Base-by-base conservation (phyloP, 768 basidiomycete genomes). In the Lactifluus hygrophoroides region DNA sequence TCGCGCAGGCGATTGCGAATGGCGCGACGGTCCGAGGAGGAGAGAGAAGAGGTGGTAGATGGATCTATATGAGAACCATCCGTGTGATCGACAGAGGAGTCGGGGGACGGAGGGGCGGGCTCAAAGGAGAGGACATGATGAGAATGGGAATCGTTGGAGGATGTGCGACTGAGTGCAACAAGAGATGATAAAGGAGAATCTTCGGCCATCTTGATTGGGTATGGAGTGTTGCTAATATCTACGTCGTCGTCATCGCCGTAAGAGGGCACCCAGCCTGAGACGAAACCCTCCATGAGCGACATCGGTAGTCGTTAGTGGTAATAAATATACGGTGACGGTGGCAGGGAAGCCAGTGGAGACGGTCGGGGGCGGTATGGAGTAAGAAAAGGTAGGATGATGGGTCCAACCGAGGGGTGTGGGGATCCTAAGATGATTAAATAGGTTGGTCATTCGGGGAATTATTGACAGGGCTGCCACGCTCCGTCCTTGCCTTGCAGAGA, bases 1-100 rank as follows among this genome's bases (percentile, higher is more conserved):
- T 84, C 79, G 10, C 73, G 72, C 54, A 71, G 68, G 40, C 75
- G 73, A 50, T 77, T 73, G 23, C 70, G 69, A 46, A 70, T 70
- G 32, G 74, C 69, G 7, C 73, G 72, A 45, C 74, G 71, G 21
- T 73, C 68, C n/a, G 73, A 73, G n/a, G 75, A 74, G 50, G 73
- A 66, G 49, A 61, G 63, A 16, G 54, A 27, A 30, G 64, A 62
- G 1, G 42, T 37, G 11, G 57, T 43, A 27, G 61, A 48, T 1
- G 40, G 49, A 21, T 57, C 56, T 6, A 23, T 30, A 10, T 48
- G 45, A 35, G 49, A 50, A 34, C 23, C 44, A 40, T 56, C 52
- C 17, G 17, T 51, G 19, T 55, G 49, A 32, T 62, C 55, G 16
- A 49, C 46, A 9, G 60, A 52, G 28, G 60, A 64, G 28, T 23